Evolutionary conservation across 106 monocot genomes (phyloP), one percentile per base, ranked within the genome.

Genomic region (Ottelia alismoides): DNA sequence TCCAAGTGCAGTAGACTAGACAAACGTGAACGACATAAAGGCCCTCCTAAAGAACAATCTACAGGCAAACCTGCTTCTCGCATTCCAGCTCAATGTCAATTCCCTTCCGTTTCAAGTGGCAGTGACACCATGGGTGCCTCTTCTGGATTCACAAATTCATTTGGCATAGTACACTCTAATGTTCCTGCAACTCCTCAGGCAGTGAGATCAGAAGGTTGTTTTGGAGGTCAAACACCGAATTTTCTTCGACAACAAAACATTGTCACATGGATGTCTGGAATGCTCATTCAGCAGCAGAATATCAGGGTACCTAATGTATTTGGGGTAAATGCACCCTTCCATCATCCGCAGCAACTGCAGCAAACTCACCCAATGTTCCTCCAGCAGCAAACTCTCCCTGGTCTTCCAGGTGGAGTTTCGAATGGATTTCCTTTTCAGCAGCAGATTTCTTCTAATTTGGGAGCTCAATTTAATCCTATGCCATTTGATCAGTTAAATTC

Each of bases 361-460:
- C 30, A 10, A n/a, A n/a, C 2, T 23, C 25, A 31, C 23, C 29
- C 30, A 28, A 71, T 59, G 22, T 66, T 68, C 17, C 31, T 47
- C 25, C 78, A 72, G 25, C 66, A 66, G 20, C 70, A 71, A 31
- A 27, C 18, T 25, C 51, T 70, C 31, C 28, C 52, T n/a, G 40
- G 52, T 45, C 67, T 69, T 25, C 28, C n/a, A n/a, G n/a, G n/a
- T n/a, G n/a, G n/a, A n/a, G n/a, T n/a, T n/a, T n/a, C 58, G 2
- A 75, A 64, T 47, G 64, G 51, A 53, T 16, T 61, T 62, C 50
- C 61, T 19, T 67, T 52, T 27, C 84, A 75, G 20, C 71, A 73
- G 48, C 72, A 60, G 25, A 61, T 77, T 16, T 20, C 60, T 65
- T 61, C 78, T 26, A 63, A 73, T 30, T 29, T 22, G 40, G 75